Evolutionary conservation across 169 alveolate species (phyloP).

Genomic region (Eimeria sp.): DNA sequence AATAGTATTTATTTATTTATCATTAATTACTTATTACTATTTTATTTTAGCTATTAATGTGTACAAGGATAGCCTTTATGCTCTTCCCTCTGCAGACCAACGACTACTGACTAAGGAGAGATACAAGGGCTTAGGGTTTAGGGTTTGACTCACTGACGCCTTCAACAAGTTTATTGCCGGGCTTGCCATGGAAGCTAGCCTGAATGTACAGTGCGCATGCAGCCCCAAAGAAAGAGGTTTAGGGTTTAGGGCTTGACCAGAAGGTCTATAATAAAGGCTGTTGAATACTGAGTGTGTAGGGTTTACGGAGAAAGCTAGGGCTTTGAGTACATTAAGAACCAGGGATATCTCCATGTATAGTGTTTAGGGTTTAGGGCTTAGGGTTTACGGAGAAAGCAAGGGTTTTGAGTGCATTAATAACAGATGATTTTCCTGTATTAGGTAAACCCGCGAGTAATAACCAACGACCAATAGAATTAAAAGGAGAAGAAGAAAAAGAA

Average conservation of each 20-base stretch:
- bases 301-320: too few species aligned
- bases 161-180: constrained; percentile 60
- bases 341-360: neutral
- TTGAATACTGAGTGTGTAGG: too few species aligned
- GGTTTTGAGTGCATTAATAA: constrained; percentile 89
- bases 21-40: too few species aligned
- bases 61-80: too few species aligned
- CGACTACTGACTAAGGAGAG: too few species aligned
- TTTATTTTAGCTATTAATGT: too few species aligned
- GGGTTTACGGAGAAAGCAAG: constrained; percentile 75
- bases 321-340: neutral
- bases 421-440: constrained; percentile 93
- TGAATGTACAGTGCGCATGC: neutral
- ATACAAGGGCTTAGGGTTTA: too few species aligned
- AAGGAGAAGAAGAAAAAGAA: constrained; percentile 86
- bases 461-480: constrained; percentile 92
- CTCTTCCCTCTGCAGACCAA: too few species aligned
- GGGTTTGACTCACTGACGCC: constrained; percentile 70
- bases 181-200: constrained; percentile 54
- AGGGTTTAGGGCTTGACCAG: neutral
- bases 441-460: constrained; percentile 94
- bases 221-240: too few species aligned
- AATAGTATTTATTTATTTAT: too few species aligned
- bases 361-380: neutral
- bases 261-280: too few species aligned